Evolutionary conservation across 2,329 filamentous ascomycete genomes (phyloP), one percentile per base, ranked within the genome.

Genomic region (Fusarium chlamydosporum): DNA sequence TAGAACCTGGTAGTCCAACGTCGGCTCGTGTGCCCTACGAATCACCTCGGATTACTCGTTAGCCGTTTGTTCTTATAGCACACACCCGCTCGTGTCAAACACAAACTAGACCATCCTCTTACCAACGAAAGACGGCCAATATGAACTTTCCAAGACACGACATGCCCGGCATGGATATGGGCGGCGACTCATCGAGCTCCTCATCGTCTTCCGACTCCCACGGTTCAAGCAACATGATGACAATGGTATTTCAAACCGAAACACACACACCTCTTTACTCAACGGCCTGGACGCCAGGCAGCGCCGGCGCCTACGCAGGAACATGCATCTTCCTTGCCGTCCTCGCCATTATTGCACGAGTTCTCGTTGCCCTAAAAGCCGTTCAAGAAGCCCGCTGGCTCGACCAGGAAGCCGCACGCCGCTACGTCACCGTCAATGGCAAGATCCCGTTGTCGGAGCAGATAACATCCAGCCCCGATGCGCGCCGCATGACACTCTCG

Each of bases 251-350:
- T 84, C 89, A 89, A 69, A 86, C 79, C 65, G 74, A 80, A 60
- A 80, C 78, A 48, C 72, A 74, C 54, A 87, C 85, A 6, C 77
- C 86, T 1, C 82, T 88, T 62, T 88, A 82, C 79, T 90, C 92
- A 16, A 77, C 80, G 23, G 78, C 83, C 53, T 98, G 94, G 93
- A 91, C 91, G 4, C 95, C 95, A 7, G 80, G 76, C 29, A 89
- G 82, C 35, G 82, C 85, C 7, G 93, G 91, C 72, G 82, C 86
- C 62, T 98, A 97, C 79, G 93, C 93, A 3, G 95, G 89, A 57
- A 97, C 93, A 29, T 97, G 95, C 83, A 92, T 97, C 78, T 97
- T 97, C 81, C 86, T 97, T 61, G 89, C 97, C 76, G 72, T 91
- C 43, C 89, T 98, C 52, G 90, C 89, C 63, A 83, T 90, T 64